These are phyloP conservation scores for Neofusicoccum umdonicola DNA, from an alignment of 2,329 filamentous ascomycete species.

Conservation along the genomic window DNA sequence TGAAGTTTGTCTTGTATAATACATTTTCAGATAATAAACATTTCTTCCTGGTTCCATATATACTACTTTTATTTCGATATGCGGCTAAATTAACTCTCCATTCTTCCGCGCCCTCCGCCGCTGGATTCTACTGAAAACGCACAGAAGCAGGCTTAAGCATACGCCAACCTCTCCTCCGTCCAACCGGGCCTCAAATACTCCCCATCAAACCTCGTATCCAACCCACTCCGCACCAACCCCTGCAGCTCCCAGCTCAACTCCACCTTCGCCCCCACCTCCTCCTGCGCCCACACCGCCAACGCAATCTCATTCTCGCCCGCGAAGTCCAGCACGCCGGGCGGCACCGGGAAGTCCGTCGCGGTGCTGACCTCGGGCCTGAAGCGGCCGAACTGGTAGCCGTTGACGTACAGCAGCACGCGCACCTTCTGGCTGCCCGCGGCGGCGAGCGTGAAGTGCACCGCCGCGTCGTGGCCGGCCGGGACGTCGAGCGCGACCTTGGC, in stretches of 20 bases:
- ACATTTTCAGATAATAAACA: too few species aligned
- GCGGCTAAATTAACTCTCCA: too few species aligned
- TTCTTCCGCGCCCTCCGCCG: too few species aligned
- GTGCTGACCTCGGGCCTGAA: conserved; percentile 61
- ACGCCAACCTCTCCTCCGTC: conserved; percentile 36
- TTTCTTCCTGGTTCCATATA: too few species aligned
- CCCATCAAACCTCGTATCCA: conserved; percentile 51
- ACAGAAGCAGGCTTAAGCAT: conserved; percentile 23
- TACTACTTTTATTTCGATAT: too few species aligned
- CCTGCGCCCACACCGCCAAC: conserved; percentile 61
- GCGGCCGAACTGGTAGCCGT: conserved; percentile 63
- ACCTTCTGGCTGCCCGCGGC: conserved; percentile 46
- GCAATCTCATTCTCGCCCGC: conserved; percentile 58
- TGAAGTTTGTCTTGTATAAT: too few species aligned
- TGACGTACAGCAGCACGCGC: conserved; percentile 59
- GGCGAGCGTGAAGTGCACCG: conserved; percentile 55
- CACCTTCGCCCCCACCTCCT: conserved; percentile 50
- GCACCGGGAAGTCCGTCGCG: conserved; percentile 60
- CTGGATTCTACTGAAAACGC: too few species aligned
- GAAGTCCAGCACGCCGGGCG: conserved; percentile 58
- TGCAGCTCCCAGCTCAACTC: conserved; percentile 52
- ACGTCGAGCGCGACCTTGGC: conserved; percentile 52
- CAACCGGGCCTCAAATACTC: conserved; percentile 53
- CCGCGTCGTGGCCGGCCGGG: conserved; percentile 53
- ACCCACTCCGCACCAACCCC: conserved; percentile 54